Base-by-base conservation (phyloP, 139 green algal species). In the Picochlorum sp. region DNA sequence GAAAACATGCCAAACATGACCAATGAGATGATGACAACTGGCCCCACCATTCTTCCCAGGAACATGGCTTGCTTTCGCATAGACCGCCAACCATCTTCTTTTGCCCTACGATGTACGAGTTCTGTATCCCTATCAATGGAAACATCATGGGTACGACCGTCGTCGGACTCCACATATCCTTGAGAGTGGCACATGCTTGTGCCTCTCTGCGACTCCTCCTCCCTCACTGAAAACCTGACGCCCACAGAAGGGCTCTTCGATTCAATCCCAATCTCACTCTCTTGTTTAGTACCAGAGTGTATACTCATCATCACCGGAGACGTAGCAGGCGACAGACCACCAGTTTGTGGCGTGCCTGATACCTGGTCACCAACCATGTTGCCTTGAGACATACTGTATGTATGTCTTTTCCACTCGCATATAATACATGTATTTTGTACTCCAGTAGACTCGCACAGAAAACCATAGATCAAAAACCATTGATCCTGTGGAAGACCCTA, bases 1-100 rank as follows among this genome's bases (percentile, higher is more conserved):
- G 60, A 10, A 20, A 26, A 66, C 14, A 66, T 20, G 15, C 14
- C 37, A 55, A 66, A 55, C 60, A 66, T 57, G 13, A 38, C 52
- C 23, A 57, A 20, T 26, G 31, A 59, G 24, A 66, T 45, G 10
- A 66, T 55, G n/a, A 0, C 13, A 10, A 24, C 45, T 41, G 60
- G 60, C 8, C 11, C 21, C 4, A 66, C n/a, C 14, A 54, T 54
- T 44, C 34, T 56, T 34, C 28, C 34, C 15, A 56, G 38, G 23
- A 66, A 24, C 8, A 3, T 16, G 7, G 24, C 52, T 21, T 21
- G 3, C 44, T 70, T 6, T 57, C 58, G 44, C 54, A 54, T 3
- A 59, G 23, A 30, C 4, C 51, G 18, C n/a, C n/a, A 55, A 10
- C n/a, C n/a, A 10, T 55, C 47, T 26, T 13, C 10, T 55, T 10